Evolutionary conservation across 371 early-diverging fungal species (phyloP), one percentile per base, ranked within the genome.

Genomic region (Zychaea mexicana): DNA sequence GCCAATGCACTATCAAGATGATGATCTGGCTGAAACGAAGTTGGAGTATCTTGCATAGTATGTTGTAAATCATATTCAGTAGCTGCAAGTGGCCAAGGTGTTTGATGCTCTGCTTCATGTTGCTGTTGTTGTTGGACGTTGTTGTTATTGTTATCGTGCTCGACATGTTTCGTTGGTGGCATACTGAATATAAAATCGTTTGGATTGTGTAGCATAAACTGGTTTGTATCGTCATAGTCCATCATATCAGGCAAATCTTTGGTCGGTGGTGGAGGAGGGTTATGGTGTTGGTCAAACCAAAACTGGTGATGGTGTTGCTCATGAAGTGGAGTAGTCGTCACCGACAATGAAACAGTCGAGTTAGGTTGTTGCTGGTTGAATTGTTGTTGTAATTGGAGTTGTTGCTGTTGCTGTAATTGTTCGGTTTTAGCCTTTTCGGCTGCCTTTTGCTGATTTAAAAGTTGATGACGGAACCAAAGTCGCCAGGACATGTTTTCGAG

Each of bases 401-500:
- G 57, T 33, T 38, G 57, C 31, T 42, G 42, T 21, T 63, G 42
- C n/a, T n/a, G n/a, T n/a, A n/a, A n/a, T n/a, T n/a, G n/a, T n/a
- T n/a, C n/a, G n/a, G n/a, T n/a, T 27, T 33, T 64, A 8, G 55
- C 26, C 57, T n/a, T 22, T 63, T 28, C 36, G 45, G 27, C 47
- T 12, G 49, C 19, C 58, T 38, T 33, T 17, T 69, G 67, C 1
- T 49, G 52, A 53, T 64, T 64, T 27, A 45, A 31, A 7, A 46
- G 57, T 36, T 58, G 65, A 52, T 58, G 70, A 89, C 82, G 65
- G 90, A 31, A 89, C 94, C 94, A 92, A 38, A 95, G 79, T 45
- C 96, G 79, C 96, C 96, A 96, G 13, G 92, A 88, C 64, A 96
- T 82, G 69, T 96, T 96, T 70, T 96, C 96, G 45, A 95, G 76